Evolutionary conservation across 805 yeast genomes (phyloP).

Genomic region (Grigorovia humatica): DNA sequence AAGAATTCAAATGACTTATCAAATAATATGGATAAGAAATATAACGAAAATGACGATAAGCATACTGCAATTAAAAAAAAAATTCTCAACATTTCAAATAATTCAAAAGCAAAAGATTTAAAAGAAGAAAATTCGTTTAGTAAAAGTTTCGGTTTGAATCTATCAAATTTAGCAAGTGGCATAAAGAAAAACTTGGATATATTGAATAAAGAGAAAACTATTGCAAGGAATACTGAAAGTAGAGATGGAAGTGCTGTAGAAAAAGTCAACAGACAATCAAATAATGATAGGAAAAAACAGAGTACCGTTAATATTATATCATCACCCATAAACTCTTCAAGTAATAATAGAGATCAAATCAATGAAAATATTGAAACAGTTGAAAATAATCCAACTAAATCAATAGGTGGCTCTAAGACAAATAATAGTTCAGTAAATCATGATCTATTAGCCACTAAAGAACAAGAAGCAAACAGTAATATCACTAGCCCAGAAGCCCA

Average conservation of each 20-base stretch:
- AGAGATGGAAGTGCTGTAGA: neutral
- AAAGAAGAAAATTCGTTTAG: neutral
- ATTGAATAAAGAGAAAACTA: neutral
- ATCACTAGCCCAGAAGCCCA: slow-evolving; percentile 60
- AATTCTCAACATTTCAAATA: neutral
- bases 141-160: neutral
- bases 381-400: neutral
- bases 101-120: neutral
- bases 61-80: no score
- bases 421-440: slow-evolving; percentile 12
- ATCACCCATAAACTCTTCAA: neutral
- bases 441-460: slow-evolving; percentile 48
- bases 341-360: neutral
- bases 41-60: neutral
- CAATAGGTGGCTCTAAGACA: neutral
- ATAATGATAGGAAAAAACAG: neutral
- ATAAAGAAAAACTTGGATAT: neutral
- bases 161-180: neutral
- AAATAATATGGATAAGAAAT: neutral
- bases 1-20: no score
- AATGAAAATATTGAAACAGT: neutral
- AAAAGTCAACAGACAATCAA: no score
- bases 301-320: neutral
- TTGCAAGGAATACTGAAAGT: neutral
- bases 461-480: slow-evolving; percentile 77